These are phyloP conservation scores for Neophaeococcomyces aloes DNA, from an alignment of 2,329 filamentous ascomycete species.

Conservation along the genomic window DNA sequence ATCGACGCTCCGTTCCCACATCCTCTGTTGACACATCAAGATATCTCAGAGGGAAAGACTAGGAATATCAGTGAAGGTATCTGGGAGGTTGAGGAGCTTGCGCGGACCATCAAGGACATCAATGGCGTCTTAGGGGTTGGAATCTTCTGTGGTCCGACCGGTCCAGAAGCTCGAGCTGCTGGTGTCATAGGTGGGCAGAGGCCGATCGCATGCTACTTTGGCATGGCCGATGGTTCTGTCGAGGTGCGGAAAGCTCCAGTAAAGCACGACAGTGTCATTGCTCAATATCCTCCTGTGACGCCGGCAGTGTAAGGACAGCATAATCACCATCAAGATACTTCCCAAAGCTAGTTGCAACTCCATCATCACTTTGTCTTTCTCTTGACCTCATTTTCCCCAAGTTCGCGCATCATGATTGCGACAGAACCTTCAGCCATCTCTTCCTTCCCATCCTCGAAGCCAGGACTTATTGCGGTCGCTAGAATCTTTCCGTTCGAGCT, in stretches of 20 bases:
- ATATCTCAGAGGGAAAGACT: conserved; percentile 39
- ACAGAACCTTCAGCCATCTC: conserved; percentile 60
- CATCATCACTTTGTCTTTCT: conserved; percentile 62
- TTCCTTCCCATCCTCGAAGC: conserved; percentile 78
- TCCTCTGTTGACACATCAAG: conserved; percentile 55
- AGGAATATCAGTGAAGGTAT: conserved; percentile 33
- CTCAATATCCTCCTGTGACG: conserved; percentile 17
- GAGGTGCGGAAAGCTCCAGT: conserved; percentile 40
- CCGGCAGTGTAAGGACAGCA: neutral
- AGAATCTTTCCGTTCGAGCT: conserved; percentile 65
- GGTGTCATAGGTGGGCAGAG: conserved; percentile 67
- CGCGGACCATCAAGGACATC: conserved; percentile 64
- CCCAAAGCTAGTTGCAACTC: neutral
- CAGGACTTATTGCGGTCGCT: conserved; percentile 71
- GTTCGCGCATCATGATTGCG: conserved; percentile 69
- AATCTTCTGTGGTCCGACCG: conserved; percentile 75
- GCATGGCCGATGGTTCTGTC: conserved; percentile 66
- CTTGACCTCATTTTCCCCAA: conserved; percentile 80
- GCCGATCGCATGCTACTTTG: conserved; percentile 90
- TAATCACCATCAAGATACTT: neutral
- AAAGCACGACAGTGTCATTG: conserved; percentile 19
- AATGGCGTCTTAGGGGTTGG: conserved; percentile 87
- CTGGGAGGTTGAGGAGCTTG: conserved; percentile 72
- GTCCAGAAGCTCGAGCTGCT: conserved; percentile 53
- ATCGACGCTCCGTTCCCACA: conserved; percentile 77